Percentiles rank a stretch among this genome's conserved stretches.
phyloP scores from a whole-genome alignment of 768 basidiomycete genomes.

The Asterophora lycoperdoides region DNA sequence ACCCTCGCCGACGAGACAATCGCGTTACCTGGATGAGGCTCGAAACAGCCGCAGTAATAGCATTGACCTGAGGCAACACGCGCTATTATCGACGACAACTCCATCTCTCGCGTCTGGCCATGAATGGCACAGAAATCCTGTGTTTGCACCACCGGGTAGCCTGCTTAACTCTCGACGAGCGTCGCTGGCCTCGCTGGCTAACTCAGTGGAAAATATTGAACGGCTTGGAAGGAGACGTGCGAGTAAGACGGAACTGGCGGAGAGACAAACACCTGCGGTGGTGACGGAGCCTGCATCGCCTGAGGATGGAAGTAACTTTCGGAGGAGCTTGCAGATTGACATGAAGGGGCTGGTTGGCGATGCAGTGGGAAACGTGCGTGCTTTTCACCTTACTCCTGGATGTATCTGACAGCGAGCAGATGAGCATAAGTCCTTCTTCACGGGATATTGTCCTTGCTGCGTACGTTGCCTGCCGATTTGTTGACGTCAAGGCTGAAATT shows the following conservation, averaged over 20 bases:
- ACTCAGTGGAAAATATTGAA: conserved; percentile 1
- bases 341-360: conserved; percentile 79
- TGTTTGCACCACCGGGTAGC: conserved; percentile 17
- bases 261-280: not conserved
- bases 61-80: conserved; percentile 10
- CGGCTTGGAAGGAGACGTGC: not conserved
- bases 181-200: conserved; percentile 10
- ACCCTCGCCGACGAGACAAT: conserved; percentile 6
- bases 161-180: conserved; percentile 12
- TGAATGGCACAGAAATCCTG: conserved; percentile 16
- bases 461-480: conserved; percentile 32
- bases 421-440: conserved; percentile 87
- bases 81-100: conserved; percentile 3
- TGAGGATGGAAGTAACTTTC: conserved; percentile 60
- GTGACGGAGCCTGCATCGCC: conserved; percentile 15
- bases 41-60: conserved; percentile 8
- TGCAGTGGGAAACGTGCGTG: conserved; percentile 76
- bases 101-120: conserved; percentile 8
- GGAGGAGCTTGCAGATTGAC: conserved; percentile 63
- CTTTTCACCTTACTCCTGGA: not conserved
- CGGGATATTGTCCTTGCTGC: conserved; percentile 90
- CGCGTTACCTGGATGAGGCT: conserved; percentile 13
- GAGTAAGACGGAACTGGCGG: conserved; percentile 6
- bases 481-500: not conserved
- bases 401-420: conserved; percentile 40